Evolutionary conservation across 352 stramenopile species (phyloP), one percentile per base, ranked within the genome.

Genomic region (Phytopythium kandeliae): DNA sequence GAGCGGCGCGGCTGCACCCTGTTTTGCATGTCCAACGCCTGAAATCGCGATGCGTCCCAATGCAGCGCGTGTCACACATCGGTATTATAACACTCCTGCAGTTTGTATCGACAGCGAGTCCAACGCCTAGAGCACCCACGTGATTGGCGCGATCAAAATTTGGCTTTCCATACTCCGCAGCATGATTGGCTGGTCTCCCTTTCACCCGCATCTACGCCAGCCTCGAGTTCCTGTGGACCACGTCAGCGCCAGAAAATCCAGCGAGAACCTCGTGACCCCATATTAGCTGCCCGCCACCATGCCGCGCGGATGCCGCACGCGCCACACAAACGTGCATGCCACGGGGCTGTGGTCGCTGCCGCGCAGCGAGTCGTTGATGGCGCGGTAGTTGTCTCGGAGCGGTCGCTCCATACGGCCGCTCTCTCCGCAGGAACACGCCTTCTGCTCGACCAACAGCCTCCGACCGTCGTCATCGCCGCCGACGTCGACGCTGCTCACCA

Each of bases 301-400:
- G n/a, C n/a, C 26, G 3, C 33, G 4, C 51, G 55, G 55, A 17
- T 54, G 50, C 26, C 60, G 47, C 24, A 78, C 58, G 9, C 62
- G 60, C 66, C 67, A 70, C 4, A 72, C 51, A 41, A 93, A 89
- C 1, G 80, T 89, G 17, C 67, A 76, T 41, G 67, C 89, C 49
- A 93, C 83, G 5, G 83, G 83, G 22, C 78, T 90, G 60, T 93
- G 83, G 52, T 93, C 83, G 38, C 79, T 91, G 21, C 90, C 77
- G 42, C 89, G 77, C 83, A 93, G 89, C 30, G 78, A 78, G 17
- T 77, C 66, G 48, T 93, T 93, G 26, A 93, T 78, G 2, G 78
- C 86, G 19, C 77, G 74, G 50, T 93, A 93, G 51, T 90, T 91
- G 63, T 91, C 79, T n/a, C n/a, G n/a, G n/a, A n/a, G n/a, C n/a